phyloP scores from a whole-genome alignment of 179 eudicot genomes.

The Beta lomatogona region DNA sequence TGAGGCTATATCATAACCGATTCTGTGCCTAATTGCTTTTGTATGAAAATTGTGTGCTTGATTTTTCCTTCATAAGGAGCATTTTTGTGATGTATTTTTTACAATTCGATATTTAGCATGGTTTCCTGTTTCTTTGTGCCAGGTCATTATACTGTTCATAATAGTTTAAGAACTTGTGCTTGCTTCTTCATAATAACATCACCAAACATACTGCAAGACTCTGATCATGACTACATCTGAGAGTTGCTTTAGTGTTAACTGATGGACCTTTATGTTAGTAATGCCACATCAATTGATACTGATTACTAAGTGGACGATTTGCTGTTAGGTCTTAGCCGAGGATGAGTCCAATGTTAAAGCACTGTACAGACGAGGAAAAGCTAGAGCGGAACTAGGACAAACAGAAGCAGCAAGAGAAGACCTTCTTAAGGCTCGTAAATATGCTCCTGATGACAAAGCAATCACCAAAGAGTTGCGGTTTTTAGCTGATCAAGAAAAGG shows the following conservation, averaged over 20 bases:
- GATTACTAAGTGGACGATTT: neutral
- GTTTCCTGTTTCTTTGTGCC: too few species aligned
- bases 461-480: slow-evolving; percentile 63
- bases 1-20: too few species aligned
- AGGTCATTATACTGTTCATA: too few species aligned
- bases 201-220: neutral
- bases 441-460: slow-evolving; percentile 85
- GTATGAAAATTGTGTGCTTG: too few species aligned
- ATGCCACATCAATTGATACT: neutral
- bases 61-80: too few species aligned
- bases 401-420: slow-evolving; percentile 90
- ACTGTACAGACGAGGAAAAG: slow-evolving; percentile 87
- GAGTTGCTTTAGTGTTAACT: too few species aligned
- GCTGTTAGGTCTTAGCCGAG: slow-evolving; percentile 61
- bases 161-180: neutral
- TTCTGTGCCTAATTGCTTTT: too few species aligned
- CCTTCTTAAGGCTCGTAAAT: slow-evolving; percentile 80
- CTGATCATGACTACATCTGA: neutral
- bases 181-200: neutral
- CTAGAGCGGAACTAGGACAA: slow-evolving; percentile 91
- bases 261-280: neutral
- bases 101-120: too few species aligned
- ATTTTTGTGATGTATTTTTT: too few species aligned
- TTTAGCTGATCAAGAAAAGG: slow-evolving; percentile 87
- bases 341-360: slow-evolving; percentile 89